Evolutionary conservation across 1,284 basidiomycete species (phyloP).

Genomic region (Taiwanofungus camphoratus): DNA sequence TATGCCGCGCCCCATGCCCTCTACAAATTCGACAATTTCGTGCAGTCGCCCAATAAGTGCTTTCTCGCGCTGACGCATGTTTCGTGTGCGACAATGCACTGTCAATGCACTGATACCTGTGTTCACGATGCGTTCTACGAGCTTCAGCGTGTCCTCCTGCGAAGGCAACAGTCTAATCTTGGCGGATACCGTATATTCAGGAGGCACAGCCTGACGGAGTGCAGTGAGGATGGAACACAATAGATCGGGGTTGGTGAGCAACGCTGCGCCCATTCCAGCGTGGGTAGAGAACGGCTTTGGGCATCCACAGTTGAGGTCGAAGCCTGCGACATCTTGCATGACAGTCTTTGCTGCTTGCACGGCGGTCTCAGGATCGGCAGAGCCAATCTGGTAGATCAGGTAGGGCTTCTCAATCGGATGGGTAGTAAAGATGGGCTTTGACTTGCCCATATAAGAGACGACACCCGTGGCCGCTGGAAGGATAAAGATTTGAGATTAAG

Average conservation of each 20-base stretch:
- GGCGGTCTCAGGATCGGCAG: conserved; percentile 83
- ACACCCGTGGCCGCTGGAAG: conserved; percentile 75
- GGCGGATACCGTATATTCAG: conserved; percentile 78
- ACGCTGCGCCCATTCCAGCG: conserved; percentile 93
- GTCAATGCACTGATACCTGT: conserved; percentile 90
- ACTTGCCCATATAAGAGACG: conserved; percentile 82
- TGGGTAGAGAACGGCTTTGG: conserved; percentile 96
- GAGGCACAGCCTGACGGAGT: conserved; percentile 68
- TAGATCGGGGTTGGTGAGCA: conserved; percentile 88
- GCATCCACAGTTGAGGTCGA: conserved; percentile 94
- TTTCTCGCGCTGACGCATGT: conserved; percentile 82
- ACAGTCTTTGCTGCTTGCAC: conserved; percentile 88
- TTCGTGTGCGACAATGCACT: conserved; percentile 92
- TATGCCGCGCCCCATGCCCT: conserved; percentile 62
- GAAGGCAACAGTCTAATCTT: conserved; percentile 91
- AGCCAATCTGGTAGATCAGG: conserved; percentile 91
- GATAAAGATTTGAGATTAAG: conserved; percentile 1
- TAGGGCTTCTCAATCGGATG: conserved; percentile 94
- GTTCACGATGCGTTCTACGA: conserved; percentile 82
- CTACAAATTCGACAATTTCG: conserved; percentile 82
- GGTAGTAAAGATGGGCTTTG: conserved; percentile 83
- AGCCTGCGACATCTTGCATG: conserved; percentile 85
- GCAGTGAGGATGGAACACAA: conserved; percentile 83
- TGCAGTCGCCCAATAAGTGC: conserved; percentile 77
- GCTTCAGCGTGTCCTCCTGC: conserved; percentile 81